Base-by-base conservation (phyloP, 768 basidiomycete genomes). In the Lyophyllum decastes region DNA sequence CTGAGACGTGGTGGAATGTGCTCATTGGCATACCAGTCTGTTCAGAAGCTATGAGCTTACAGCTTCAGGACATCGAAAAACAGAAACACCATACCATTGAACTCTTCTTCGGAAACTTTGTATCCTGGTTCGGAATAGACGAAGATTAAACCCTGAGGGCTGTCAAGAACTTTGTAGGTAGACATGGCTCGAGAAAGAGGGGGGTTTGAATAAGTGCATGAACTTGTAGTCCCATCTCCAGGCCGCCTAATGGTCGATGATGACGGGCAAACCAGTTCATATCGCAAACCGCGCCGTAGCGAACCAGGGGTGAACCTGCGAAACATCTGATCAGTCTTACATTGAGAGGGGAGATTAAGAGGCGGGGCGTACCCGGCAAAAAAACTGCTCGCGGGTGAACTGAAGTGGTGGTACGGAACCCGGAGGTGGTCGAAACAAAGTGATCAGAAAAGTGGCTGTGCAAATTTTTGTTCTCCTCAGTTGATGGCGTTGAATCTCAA, bases 11-110 rank as follows among this genome's bases (percentile, higher is more conserved):
- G 60, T 7, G 72, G 66, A 21, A 62, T 65, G 50, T 72, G 71
- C 47, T 73, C 72, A n/a, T 62, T 64, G 19, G 70, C 69, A 59
- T 73, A 72, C 70, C 69, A 74, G 51, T 70, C 72, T 73, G 58
- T 44, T 16, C 12, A 30, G 19, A 45, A 21, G 26, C 11, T 30
- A 52, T 44, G 26, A 24, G 1, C n/a, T n/a, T n/a, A 22, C 11
- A 27, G 33, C 10, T 25, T 27, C 25, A 12, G 16, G 40, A 41
- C 27, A 17, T n/a, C n/a, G 1, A 47, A 5, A 47, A 43, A n/a
- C 1, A 19, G 38, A 56, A 35, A 33, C n/a, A 30, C 12, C 50
- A 22, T 47, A 70, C 71, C 69, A 34, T 72, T 66, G 54, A 69
- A 72, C 10, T 66, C 66, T 19, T 66, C 58, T 46, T 69, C 68